Conservation (phyloP, 2,329 filamentous ascomycete species). For the Mollisia scopiformis region DNA sequence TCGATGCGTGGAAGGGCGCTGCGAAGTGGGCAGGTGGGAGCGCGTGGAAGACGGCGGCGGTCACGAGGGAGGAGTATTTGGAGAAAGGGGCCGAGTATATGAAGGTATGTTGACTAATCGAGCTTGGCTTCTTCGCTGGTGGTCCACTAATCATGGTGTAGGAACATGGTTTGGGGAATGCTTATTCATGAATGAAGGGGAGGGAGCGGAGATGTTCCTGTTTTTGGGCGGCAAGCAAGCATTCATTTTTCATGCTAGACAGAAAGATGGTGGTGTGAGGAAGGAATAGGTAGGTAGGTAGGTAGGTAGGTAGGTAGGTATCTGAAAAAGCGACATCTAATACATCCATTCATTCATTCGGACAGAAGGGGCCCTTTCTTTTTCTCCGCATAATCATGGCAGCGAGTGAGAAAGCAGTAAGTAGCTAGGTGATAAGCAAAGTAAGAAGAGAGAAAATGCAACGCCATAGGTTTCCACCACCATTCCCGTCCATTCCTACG, state of each 20-base stretch:
- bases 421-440: neutral
- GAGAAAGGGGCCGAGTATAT: slow-evolving; percentile 96
- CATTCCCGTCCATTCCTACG: too few relatives aligned
- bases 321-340: neutral
- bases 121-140: neutral
- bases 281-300: too few relatives aligned
- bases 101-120: slow-evolving; percentile 56
- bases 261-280: too few relatives aligned
- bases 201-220: neutral
- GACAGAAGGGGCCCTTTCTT: neutral
- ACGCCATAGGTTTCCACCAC: neutral
- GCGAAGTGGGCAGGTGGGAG: slow-evolving; percentile 75
- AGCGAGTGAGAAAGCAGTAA: too few relatives aligned
- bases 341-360: neutral
- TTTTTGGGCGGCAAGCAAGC: neutral
- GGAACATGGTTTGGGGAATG: slow-evolving; percentile 71
- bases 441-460: neutral
- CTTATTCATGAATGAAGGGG: slow-evolving; percentile 41
- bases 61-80: slow-evolving; percentile 80
- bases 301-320: too few relatives aligned
- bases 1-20: slow-evolving; percentile 94
- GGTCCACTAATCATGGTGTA: slow-evolving; percentile 34
- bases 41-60: slow-evolving; percentile 64
- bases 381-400: too few relatives aligned
- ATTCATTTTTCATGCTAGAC: too few relatives aligned